Evolutionary conservation across 2,329 filamentous ascomycete genomes (phyloP).

Genomic region (Metarhizium brunneum): DNA sequence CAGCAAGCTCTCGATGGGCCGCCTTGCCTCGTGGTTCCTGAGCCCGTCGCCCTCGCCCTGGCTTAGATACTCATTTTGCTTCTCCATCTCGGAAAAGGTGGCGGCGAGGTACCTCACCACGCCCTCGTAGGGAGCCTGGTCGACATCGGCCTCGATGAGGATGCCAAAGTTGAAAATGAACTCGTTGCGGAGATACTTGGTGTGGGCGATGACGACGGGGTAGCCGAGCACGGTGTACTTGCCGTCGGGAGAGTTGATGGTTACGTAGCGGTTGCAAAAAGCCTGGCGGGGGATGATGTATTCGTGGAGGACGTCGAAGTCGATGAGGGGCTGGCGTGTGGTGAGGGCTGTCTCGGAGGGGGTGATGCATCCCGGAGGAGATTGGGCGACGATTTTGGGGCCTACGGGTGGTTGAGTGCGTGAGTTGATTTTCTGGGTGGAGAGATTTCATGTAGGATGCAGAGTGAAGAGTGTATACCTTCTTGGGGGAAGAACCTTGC

Average conservation of each 20-base stretch:
- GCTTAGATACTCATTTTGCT: slow-evolving; percentile 78
- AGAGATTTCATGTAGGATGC: no score
- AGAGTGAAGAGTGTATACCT: slow-evolving; percentile 31
- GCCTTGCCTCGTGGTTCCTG: slow-evolving; percentile 35
- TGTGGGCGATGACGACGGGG: slow-evolving; percentile 77
- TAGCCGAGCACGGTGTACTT: slow-evolving; percentile 76
- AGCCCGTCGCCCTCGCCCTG: slow-evolving; percentile 36
- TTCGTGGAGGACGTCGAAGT: slow-evolving; percentile 78
- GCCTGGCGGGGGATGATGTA: slow-evolving; percentile 93
- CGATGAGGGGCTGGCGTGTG: slow-evolving; percentile 53
- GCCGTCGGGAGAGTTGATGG: slow-evolving; percentile 61
- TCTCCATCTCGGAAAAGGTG: slow-evolving; percentile 82
- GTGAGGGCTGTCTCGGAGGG: slow-evolving; percentile 19
- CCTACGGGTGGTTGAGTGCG: slow-evolving; percentile 26
- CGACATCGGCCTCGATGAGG: slow-evolving; percentile 56
- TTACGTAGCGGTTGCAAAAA: slow-evolving; percentile 86
- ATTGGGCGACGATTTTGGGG: slow-evolving; percentile 54
- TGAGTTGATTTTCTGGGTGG: no score
- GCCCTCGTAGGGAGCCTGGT: slow-evolving; percentile 71
- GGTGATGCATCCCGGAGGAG: slow-evolving; percentile 53
- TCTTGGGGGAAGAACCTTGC: slow-evolving; percentile 58
- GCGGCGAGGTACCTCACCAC: slow-evolving; percentile 80
- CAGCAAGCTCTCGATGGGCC: slow-evolving; percentile 74
- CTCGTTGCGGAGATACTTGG: slow-evolving; percentile 81
- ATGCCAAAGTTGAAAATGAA: slow-evolving; percentile 98